These are phyloP conservation scores for Sodiomyces alkalinus DNA, from an alignment of 2,329 filamentous ascomycete genomes.

Conservation along the genomic window DNA sequence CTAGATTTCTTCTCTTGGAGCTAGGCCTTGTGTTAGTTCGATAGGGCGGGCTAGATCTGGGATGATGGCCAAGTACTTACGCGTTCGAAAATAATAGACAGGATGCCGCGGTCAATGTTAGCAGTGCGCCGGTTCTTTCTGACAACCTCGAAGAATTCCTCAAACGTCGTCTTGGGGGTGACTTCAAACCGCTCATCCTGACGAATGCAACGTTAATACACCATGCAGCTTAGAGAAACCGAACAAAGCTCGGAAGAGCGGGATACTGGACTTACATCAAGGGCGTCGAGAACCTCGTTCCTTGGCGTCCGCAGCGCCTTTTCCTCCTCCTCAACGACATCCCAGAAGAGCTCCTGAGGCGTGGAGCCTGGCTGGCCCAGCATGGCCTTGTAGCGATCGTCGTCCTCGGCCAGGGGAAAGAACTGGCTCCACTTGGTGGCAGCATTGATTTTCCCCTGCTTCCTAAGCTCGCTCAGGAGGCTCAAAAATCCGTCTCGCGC, in stretches of 20 bases:
- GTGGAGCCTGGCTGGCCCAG: slow-evolving; percentile 72
- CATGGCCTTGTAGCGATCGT: slow-evolving; percentile 71
- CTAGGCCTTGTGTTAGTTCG: slow-evolving; percentile 20
- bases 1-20: slow-evolving; percentile 76
- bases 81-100: slow-evolving; percentile 72
- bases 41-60: too few relatives aligned
- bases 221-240: too few relatives aligned
- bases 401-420: slow-evolving; percentile 57
- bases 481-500: slow-evolving; percentile 67
- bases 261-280: slow-evolving; percentile 49
- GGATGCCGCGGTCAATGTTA: slow-evolving; percentile 66
- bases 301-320: slow-evolving; percentile 64
- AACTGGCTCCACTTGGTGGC: slow-evolving; percentile 83
- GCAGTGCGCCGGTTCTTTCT: slow-evolving; percentile 76
- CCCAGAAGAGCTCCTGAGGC: slow-evolving; percentile 90
- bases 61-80: slow-evolving; percentile 26
- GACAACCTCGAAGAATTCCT: slow-evolving; percentile 75
- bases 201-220: too few relatives aligned
- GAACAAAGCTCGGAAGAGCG: slow-evolving; percentile 6
- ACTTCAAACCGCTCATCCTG: slow-evolving; percentile 89
- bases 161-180: slow-evolving; percentile 69
- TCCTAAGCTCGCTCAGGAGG: slow-evolving; percentile 59
- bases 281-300: slow-evolving; percentile 74
- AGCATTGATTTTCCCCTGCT: slow-evolving; percentile 70
- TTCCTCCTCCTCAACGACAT: slow-evolving; percentile 87